A percentile compares a stretch with the other conserved stretches of the same genome.
phyloP scores from a whole-genome alignment of 345 rosid genomes.

The Lumnitzera littorea region DNA sequence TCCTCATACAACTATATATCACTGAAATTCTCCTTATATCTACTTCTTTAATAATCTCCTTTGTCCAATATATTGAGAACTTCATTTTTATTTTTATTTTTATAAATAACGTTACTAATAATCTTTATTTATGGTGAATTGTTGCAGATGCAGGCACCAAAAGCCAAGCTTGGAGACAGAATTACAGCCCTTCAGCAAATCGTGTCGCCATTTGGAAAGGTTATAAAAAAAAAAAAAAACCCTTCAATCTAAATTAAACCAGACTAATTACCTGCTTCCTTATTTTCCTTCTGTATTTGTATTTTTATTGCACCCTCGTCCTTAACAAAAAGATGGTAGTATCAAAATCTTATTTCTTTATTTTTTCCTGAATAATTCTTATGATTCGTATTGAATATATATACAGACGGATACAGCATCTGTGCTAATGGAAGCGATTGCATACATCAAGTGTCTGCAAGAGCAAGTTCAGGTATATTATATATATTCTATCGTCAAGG shows the following conservation, averaged over 20 bases:
- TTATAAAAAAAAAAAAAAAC: constrained; percentile 10
- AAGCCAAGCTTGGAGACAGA: constrained; percentile 78
- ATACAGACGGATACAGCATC: constrained; percentile 91
- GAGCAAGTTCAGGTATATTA: constrained; percentile 71
- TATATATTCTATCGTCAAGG: not conserved
- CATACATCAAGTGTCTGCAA: constrained; percentile 65
- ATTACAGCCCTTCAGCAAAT: constrained; percentile 92
- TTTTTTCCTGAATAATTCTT: not conserved
- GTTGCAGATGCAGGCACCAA: constrained; percentile 50
- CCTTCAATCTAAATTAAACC: too few species aligned
- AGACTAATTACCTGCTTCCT: constrained; percentile 5
- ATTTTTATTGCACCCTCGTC: too few species aligned
- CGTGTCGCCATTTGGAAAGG: constrained; percentile 98
- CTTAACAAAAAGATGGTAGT: too few species aligned
- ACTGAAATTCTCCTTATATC: not conserved
- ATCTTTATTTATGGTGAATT: not conserved
- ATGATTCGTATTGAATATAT: constrained; percentile 1
- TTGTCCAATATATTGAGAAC: not conserved
- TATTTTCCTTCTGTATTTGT: not conserved
- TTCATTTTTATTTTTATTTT: too few species aligned
- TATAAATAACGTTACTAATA: too few species aligned
- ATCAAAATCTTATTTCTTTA: too few species aligned
- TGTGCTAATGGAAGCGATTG: constrained; percentile 73
- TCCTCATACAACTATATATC: not conserved
- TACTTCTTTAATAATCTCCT: not conserved